Percentiles rank a stretch among this genome's conserved stretches.
phyloP scores from a whole-genome alignment of 495 filamentous ascomycete species.

The Penicillium lividum region DNA sequence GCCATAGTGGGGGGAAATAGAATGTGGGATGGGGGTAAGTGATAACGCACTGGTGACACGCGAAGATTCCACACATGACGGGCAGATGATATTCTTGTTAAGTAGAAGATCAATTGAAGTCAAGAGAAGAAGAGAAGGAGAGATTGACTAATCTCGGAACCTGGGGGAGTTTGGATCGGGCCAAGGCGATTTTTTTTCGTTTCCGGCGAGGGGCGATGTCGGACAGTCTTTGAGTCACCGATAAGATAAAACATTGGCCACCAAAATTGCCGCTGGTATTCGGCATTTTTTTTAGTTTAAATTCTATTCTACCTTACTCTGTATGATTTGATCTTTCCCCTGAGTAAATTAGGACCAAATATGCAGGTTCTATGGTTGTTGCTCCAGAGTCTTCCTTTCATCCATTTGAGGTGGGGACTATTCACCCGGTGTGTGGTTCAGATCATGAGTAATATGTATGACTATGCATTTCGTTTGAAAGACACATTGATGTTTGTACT shows the following conservation, averaged over 20 bases:
- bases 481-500: background rate
- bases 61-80: constrained; percentile 83
- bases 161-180: constrained; percentile 20
- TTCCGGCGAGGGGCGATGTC: constrained; percentile 46
- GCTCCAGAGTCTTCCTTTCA: background rate
- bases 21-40: constrained; percentile 6
- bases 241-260: constrained; percentile 43
- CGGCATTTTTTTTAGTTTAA: background rate
- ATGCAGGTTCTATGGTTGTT: background rate
- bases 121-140: constrained; percentile 14
- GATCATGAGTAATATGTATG: background rate
- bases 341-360: too few species aligned
- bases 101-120: constrained; percentile 18
- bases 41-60: constrained; percentile 77
- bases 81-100: constrained; percentile 27
- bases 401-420: background rate
- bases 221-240: constrained; percentile 46
- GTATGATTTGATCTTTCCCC: background rate
- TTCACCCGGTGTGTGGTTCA: background rate
- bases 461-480: background rate
- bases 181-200: constrained; percentile 37
- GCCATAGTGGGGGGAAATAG: constrained; percentile 16
- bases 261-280: background rate
- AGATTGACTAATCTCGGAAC: constrained; percentile 26
- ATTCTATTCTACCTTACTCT: background rate